phyloP scores from a whole-genome alignment of 345 rosid species.

The Citropsis articulata region DNA sequence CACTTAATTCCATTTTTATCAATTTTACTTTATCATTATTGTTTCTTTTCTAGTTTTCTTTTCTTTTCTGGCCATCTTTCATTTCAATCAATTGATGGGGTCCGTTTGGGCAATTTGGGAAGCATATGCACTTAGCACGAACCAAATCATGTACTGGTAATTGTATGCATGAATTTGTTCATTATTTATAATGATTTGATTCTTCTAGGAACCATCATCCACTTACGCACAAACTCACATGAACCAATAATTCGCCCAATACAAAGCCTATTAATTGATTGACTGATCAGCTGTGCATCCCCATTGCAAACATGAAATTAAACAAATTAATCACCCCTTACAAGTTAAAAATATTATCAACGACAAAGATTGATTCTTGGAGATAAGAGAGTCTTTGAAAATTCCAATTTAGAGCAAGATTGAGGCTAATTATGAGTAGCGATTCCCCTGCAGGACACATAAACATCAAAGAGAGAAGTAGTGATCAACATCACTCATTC shows the following conservation, averaged over 20 bases:
- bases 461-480: conserved; percentile 8
- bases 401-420: neutral
- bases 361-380: neutral
- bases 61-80: neutral
- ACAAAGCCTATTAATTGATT: neutral
- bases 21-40: neutral
- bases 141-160: conserved; percentile 4
- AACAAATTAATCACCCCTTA: neutral
- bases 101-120: neutral
- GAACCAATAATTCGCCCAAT: conserved; percentile 33
- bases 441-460: conserved; percentile 7
- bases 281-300: too few relatives aligned
- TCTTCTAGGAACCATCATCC: conserved; percentile 35
- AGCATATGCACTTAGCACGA: conserved; percentile 2
- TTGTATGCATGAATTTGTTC: neutral
- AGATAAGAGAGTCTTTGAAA: neutral
- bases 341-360: too few relatives aligned
- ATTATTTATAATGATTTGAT: conserved; percentile 20
- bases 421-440: neutral
- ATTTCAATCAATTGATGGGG: neutral
- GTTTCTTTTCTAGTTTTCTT: conserved; percentile 4
- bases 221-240: conserved; percentile 27
- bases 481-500: conserved; percentile 21
- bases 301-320: neutral
- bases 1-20: neutral